phyloP scores from a whole-genome alignment of 2,329 filamentous ascomycete genomes.

The Penicillium freii region DNA sequence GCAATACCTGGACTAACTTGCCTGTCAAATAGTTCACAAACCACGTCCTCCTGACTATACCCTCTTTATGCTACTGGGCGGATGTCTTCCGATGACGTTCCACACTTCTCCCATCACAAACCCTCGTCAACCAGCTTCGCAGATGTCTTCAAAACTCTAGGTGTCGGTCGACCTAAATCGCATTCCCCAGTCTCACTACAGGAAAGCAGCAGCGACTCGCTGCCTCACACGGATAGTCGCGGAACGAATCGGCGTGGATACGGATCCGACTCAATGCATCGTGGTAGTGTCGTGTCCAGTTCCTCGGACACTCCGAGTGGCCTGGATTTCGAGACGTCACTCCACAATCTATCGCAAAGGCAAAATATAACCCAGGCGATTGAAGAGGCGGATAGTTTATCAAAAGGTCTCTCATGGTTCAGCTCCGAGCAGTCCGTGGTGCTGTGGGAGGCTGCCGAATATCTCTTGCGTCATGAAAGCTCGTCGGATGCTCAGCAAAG shows the following conservation, averaged over 20 bases:
- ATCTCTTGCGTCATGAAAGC: conserved; percentile 37
- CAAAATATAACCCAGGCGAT: conserved; percentile 36
- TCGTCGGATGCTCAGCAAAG: conserved; percentile 38
- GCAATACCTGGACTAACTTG: conserved; percentile 17
- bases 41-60: not conserved
- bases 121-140: conserved; percentile 40
- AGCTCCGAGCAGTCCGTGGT: conserved; percentile 41
- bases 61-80: conserved; percentile 22
- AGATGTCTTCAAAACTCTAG: conserved; percentile 46
- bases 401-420: conserved; percentile 37
- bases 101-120: conserved; percentile 35
- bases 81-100: conserved; percentile 47
- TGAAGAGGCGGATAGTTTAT: conserved; percentile 40
- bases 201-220: conserved; percentile 33
- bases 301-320: conserved; percentile 39
- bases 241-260: conserved; percentile 33
- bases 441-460: conserved; percentile 41
- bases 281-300: conserved; percentile 39
- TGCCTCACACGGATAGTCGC: conserved; percentile 34
- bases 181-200: conserved; percentile 36
- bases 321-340: conserved; percentile 40
- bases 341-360: conserved; percentile 36
- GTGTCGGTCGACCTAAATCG: conserved; percentile 39
- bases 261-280: conserved; percentile 44
- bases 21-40: not conserved